Conservation (phyloP, 2,329 filamentous ascomycete species). For the Penicillium hesseltinei region DNA sequence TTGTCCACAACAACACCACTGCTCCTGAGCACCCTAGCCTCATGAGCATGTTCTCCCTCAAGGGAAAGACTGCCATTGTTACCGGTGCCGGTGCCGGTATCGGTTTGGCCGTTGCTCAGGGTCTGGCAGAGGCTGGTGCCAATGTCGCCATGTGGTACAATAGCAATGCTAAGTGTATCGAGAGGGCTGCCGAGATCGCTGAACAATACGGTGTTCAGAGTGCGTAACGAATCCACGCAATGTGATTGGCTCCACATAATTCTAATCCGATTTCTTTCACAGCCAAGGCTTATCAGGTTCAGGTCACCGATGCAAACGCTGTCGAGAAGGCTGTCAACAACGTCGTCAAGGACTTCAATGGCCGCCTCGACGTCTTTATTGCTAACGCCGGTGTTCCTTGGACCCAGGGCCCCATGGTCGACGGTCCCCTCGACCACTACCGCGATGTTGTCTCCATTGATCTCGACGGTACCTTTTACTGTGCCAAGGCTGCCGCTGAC, state of each 20-base stretch:
- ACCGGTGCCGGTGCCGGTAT: slow-evolving; percentile 70
- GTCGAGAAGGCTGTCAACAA: slow-evolving; percentile 44
- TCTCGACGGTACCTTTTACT: slow-evolving; percentile 75
- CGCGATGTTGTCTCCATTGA: slow-evolving; percentile 68
- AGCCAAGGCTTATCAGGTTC: slow-evolving; percentile 52
- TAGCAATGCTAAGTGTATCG: slow-evolving; percentile 63
- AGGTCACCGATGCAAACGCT: slow-evolving; percentile 44
- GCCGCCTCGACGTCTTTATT: slow-evolving; percentile 73
- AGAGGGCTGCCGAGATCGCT: slow-evolving; percentile 62
- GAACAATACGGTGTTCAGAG: slow-evolving; percentile 64
- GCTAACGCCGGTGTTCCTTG: slow-evolving; percentile 76
- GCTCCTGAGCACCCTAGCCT: slow-evolving; percentile 50
- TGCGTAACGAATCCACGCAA: slow-evolving; percentile 14
- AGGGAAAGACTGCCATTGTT: slow-evolving; percentile 68
- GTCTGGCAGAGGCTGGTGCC: slow-evolving; percentile 66
- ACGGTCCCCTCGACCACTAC: slow-evolving; percentile 64
- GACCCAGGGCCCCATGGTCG: slow-evolving; percentile 66
- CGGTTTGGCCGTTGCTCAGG: slow-evolving; percentile 63
- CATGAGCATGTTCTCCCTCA: slow-evolving; percentile 66
- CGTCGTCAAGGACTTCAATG: slow-evolving; percentile 63
- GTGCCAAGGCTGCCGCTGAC: slow-evolving; percentile 65
- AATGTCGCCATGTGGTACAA: slow-evolving; percentile 74
- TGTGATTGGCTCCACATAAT: background rate
- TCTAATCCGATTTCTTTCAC: slow-evolving; percentile 5
- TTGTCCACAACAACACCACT: slow-evolving; percentile 58